Percentiles rank a stretch among this genome's conserved stretches.
These are phyloP conservation scores for Neurospora tetraspora DNA, from an alignment of 495 filamentous ascomycete genomes.

Conservation along the genomic window DNA sequence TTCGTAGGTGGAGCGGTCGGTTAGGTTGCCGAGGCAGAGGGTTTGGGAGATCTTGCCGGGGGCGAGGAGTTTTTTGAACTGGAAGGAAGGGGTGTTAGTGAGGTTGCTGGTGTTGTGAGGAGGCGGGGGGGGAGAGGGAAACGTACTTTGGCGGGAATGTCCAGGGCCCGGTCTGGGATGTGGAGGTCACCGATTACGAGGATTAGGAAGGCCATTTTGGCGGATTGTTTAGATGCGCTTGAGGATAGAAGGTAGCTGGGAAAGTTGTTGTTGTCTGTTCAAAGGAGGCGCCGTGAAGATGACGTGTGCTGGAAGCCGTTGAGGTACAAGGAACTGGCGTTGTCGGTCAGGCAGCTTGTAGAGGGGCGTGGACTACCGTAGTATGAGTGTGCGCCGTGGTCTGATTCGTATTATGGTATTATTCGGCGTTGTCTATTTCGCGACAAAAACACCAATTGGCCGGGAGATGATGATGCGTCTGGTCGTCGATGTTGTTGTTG, in stretches of 20 bases:
- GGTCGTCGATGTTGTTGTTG: not conserved
- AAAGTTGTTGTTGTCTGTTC: not conserved
- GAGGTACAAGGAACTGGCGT: not conserved
- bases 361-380: not conserved
- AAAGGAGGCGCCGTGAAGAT: not conserved
- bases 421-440: not conserved
- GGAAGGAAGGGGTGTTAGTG: not conserved
- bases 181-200: slow-evolving; percentile 94
- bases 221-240: not conserved
- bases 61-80: slow-evolving; percentile 98
- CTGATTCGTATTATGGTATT: not conserved
- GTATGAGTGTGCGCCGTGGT: not conserved
- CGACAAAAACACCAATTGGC: not conserved
- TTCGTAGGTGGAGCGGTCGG: slow-evolving; percentile 86
- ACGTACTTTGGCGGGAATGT: slow-evolving; percentile 80
- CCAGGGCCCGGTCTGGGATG: slow-evolving; percentile 86
- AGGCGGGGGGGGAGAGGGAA: not conserved
- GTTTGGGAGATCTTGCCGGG: slow-evolving; percentile 98
- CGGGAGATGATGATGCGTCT: not conserved
- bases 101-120: not conserved
- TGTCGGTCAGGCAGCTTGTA: not conserved
- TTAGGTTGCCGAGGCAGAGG: slow-evolving; percentile 93
- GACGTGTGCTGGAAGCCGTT: not conserved
- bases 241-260: not conserved
- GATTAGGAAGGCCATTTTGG: slow-evolving; percentile 44